Evolutionary conservation across 805 yeast species (phyloP).

Genomic region (Candida andamanensis): DNA sequence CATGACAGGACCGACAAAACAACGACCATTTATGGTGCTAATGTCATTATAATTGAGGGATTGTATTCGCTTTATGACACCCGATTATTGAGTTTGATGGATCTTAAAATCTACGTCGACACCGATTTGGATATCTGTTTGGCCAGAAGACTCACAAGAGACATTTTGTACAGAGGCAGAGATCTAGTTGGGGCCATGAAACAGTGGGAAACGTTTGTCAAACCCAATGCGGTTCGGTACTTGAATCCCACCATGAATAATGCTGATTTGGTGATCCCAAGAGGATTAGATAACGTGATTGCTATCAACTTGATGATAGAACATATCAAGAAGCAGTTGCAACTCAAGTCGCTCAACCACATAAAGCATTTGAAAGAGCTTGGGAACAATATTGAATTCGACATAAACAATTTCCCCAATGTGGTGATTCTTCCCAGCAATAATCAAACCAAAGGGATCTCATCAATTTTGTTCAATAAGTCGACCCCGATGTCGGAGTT

Average conservation of each 20-base stretch:
- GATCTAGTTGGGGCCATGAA: slow-evolving; percentile 75
- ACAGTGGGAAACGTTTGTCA: slow-evolving; percentile 90
- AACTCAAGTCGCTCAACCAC: slow-evolving; percentile 62
- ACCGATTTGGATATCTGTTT: slow-evolving; percentile 91
- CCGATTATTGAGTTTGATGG: slow-evolving; percentile 69
- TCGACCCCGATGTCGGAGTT: slow-evolving; percentile 66
- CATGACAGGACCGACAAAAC: slow-evolving; percentile 63
- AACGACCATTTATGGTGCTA: slow-evolving; percentile 87
- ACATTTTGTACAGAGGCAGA: slow-evolving; percentile 79
- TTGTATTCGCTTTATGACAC: slow-evolving; percentile 74
- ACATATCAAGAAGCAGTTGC: slow-evolving; percentile 71
- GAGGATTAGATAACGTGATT: slow-evolving; percentile 76
- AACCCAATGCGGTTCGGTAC: slow-evolving; percentile 79
- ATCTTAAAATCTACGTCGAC: slow-evolving; percentile 84
- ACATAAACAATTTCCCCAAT: slow-evolving; percentile 21
- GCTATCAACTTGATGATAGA: slow-evolving; percentile 77
- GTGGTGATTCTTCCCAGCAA: slow-evolving; percentile 41
- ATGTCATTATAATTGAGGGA: slow-evolving; percentile 89
- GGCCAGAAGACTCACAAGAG: slow-evolving; percentile 82
- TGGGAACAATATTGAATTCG: slow-evolving; percentile 39
- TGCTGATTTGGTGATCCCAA: slow-evolving; percentile 88
- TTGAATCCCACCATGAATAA: slow-evolving; percentile 70
- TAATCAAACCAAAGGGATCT: slow-evolving; percentile 68
- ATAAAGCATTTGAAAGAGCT: slow-evolving; percentile 55
- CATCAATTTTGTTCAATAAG: slow-evolving; percentile 60